Evolutionary conservation across 441 rosid species (phyloP).

Genomic region (Gossypium laxum): DNA sequence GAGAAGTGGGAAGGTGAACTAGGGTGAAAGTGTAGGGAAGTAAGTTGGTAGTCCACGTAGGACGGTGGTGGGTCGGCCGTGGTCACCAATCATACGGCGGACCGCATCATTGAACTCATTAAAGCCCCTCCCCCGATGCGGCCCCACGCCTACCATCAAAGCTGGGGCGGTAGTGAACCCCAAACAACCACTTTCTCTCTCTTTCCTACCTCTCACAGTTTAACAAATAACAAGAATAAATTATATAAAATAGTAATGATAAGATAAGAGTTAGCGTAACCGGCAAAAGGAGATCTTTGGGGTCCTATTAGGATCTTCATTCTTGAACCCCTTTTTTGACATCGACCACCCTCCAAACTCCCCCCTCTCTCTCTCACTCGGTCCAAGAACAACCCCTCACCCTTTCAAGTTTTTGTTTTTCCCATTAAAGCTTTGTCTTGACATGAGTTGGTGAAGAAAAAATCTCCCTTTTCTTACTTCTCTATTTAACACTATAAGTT

Average conservation of each 20-base stretch:
- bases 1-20: neutral
- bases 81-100: conserved; percentile 66
- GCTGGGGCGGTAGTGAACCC: conserved; percentile 54
- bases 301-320: conserved; percentile 31
- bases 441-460: conserved; percentile 16
- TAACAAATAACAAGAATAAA: neutral
- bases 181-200: neutral
- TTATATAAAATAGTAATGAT: neutral
- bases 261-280: conserved; percentile 38
- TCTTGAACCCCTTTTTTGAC: conserved; percentile 22
- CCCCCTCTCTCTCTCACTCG: neutral
- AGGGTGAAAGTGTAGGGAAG: conserved; percentile 13
- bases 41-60: conserved; percentile 45
- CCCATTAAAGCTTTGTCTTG: neutral
- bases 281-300: conserved; percentile 37
- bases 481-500: neutral
- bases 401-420: neutral
- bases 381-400: conserved; percentile 18
- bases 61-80: conserved; percentile 84
- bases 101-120: conserved; percentile 45
- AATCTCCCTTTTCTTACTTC: neutral
- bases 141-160: conserved; percentile 34
- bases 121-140: conserved; percentile 5
- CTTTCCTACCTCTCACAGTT: neutral
- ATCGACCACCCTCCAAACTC: conserved; percentile 36